These are phyloP conservation scores for Onygenales sp. DNA, from an alignment of 2,329 filamentous ascomycete species.

Conservation along the genomic window DNA sequence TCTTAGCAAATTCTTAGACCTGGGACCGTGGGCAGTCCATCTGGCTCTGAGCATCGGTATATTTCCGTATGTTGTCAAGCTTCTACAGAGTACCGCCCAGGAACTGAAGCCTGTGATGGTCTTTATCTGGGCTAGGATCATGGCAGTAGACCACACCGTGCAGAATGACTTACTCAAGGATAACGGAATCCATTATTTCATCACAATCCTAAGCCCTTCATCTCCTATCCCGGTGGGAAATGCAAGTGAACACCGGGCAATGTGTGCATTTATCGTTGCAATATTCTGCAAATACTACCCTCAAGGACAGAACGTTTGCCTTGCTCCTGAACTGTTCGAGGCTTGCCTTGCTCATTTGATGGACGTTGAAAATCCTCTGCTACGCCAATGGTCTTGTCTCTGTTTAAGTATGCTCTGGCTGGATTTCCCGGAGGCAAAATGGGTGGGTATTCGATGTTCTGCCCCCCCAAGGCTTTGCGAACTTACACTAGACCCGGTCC, in stretches of 20 bases:
- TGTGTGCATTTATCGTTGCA: constrained; percentile 96
- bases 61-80: constrained; percentile 96
- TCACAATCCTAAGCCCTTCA: constrained; percentile 76
- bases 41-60: constrained; percentile 95
- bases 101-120: constrained; percentile 98
- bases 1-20: constrained; percentile 83
- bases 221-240: constrained; percentile 79
- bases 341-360: constrained; percentile 75
- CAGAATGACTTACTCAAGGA: constrained; percentile 93
- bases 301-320: constrained; percentile 83
- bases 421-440: constrained; percentile 85
- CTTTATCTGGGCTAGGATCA: constrained; percentile 94
- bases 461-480: constrained; percentile 74
- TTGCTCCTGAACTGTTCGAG: constrained; percentile 81
- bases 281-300: constrained; percentile 95
- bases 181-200: constrained; percentile 95
- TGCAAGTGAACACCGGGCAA: constrained; percentile 88
- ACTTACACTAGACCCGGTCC: constrained; percentile 73
- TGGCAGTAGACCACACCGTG: constrained; percentile 89
- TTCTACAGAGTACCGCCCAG: constrained; percentile 86
- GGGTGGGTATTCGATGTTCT: constrained; percentile 82
- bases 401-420: constrained; percentile 94
- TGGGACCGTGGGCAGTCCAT: constrained; percentile 98
- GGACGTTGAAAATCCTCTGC: constrained; percentile 76
- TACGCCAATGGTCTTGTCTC: constrained; percentile 91